Conservation (phyloP, 2,329 filamentous ascomycete species). For the Lasiodiplodia citricola region DNA sequence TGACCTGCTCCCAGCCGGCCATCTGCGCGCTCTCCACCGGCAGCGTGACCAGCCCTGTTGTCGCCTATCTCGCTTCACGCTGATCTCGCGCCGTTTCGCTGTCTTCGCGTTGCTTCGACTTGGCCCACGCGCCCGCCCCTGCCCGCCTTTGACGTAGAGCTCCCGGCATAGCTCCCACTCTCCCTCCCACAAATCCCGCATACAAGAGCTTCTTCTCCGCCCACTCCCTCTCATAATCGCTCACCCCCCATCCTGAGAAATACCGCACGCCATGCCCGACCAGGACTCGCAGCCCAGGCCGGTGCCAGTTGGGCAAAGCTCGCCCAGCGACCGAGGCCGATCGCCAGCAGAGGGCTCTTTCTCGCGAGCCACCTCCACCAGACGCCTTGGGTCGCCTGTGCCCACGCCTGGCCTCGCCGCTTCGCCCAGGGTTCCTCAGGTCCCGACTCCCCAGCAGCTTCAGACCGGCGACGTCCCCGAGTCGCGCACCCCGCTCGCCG, state of each 20-base stretch:
- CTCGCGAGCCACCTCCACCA: constrained; percentile 59
- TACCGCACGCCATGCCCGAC: constrained; percentile 26
- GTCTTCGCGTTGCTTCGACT: not conserved
- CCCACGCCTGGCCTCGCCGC: constrained; percentile 50
- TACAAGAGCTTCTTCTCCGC: not conserved
- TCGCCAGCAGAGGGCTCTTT: constrained; percentile 47
- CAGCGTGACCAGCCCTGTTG: constrained; percentile 24
- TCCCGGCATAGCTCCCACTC: constrained; percentile 13
- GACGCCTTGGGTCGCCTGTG: constrained; percentile 61
- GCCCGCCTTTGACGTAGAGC: constrained; percentile 10
- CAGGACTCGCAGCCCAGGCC: constrained; percentile 33
- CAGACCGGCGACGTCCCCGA: constrained; percentile 34
- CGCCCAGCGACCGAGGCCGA: constrained; percentile 33
- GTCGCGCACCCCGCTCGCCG: constrained; percentile 67
- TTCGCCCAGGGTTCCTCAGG: constrained; percentile 57
- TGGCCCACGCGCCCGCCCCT: constrained; percentile 9
- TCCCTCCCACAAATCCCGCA: constrained; percentile 5
- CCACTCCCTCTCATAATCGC: not conserved
- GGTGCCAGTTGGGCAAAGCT: constrained; percentile 35
- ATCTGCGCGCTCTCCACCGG: constrained; percentile 26
- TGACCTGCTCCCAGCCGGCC: constrained; percentile 16
- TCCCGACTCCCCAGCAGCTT: constrained; percentile 57
- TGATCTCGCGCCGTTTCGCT: constrained; percentile 18
- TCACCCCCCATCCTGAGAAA: constrained; percentile 1
- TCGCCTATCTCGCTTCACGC: constrained; percentile 21